A percentile compares a stretch with the other conserved stretches of the same genome.
Evolutionary conservation across 176 grass and related monocot species (phyloP).

Genomic region (Hyparrhenia diplandra): DNA sequence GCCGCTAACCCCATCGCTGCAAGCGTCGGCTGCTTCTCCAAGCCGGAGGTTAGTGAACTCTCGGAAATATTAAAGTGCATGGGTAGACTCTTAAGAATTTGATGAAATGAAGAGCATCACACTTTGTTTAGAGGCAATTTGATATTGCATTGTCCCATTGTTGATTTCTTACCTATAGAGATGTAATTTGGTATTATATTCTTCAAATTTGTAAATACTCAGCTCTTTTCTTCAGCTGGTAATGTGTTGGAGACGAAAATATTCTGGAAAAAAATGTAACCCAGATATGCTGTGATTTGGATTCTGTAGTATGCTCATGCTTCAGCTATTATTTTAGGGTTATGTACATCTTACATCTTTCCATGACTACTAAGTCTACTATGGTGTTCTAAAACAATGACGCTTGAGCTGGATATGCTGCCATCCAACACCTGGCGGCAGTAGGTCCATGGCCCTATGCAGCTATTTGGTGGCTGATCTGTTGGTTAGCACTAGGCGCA

Average conservation of each 20-base stretch:
- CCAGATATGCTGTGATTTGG: background rate
- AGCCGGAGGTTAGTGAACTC: slow-evolving; percentile 52
- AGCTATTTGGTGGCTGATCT: background rate
- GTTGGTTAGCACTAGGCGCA: background rate
- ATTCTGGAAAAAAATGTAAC: background rate
- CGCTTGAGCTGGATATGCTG: background rate
- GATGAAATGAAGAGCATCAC: background rate
- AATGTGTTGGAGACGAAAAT: background rate
- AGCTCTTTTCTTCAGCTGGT: background rate
- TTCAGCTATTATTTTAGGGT: background rate
- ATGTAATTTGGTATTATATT: background rate
- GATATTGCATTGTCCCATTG: background rate
- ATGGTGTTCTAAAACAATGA: background rate
- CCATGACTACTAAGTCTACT: background rate
- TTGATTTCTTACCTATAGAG: background rate
- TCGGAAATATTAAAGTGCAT: background rate
- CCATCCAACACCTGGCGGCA: background rate
- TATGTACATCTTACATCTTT: slow-evolving; percentile 9
- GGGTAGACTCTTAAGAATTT: background rate
- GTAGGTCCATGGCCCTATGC: background rate
- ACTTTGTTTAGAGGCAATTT: background rate
- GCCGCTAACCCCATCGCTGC: slow-evolving; percentile 38
- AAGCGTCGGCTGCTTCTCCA: slow-evolving; percentile 45
- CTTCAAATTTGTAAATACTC: background rate
- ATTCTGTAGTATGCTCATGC: background rate